Conservation (phyloP, 2,329 filamentous ascomycete genomes). For the Diplocarpon rosae region DNA sequence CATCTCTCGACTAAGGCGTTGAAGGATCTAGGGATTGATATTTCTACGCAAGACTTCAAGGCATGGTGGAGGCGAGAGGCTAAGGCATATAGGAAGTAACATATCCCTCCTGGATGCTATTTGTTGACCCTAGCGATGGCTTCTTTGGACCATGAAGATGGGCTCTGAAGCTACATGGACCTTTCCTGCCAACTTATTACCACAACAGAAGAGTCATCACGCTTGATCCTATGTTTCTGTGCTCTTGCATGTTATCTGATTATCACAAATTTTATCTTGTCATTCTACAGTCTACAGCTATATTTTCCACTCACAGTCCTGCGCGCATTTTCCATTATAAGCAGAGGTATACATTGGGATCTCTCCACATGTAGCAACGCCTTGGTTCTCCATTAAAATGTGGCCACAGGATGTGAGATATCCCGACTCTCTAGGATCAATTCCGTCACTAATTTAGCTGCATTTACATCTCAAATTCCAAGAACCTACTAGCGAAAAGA, state of each 20-base stretch:
- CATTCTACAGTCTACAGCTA: too few species aligned
- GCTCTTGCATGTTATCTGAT: too few species aligned
- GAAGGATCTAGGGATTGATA: slow-evolving; percentile 62
- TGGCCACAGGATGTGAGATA: slow-evolving; percentile 2
- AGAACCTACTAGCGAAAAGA: not conserved
- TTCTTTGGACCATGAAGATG: too few species aligned
- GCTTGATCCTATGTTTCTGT: too few species aligned
- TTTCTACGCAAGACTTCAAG: slow-evolving; percentile 62
- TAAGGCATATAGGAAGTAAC: slow-evolving; percentile 37
- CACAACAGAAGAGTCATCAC: too few species aligned
- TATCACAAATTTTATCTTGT: too few species aligned
- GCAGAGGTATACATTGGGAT: not conserved
- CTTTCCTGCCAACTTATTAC: too few species aligned
- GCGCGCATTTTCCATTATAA: not conserved
- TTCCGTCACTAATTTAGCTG: not conserved
- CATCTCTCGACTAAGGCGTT: slow-evolving; percentile 71
- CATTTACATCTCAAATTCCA: too few species aligned
- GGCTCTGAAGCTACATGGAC: too few species aligned
- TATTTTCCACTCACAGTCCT: too few species aligned
- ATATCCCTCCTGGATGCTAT: too few species aligned
- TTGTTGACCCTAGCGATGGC: not conserved
- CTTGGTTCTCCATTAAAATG: not conserved
- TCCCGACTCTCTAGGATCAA: slow-evolving; percentile 4
- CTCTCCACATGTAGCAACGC: not conserved
- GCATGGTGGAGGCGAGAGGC: slow-evolving; percentile 69